Conservation (phyloP, 495 filamentous ascomycete species). For the Trichocladium antarcticum region DNA sequence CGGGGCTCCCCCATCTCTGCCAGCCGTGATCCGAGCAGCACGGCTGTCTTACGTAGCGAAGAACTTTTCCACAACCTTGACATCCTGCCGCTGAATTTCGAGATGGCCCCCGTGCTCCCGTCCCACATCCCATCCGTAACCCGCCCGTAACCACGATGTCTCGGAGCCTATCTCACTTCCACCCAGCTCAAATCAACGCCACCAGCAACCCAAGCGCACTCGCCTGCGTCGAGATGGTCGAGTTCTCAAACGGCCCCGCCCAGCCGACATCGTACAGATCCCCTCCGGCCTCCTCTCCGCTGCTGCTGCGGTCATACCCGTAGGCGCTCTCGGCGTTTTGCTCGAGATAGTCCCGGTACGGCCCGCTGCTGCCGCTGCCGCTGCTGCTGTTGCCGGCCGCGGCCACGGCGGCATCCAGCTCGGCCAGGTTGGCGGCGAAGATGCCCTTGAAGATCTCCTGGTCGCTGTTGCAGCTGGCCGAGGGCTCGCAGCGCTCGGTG, state of each 20-base stretch:
- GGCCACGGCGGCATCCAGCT: constrained; percentile 25
- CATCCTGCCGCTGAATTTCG: no score
- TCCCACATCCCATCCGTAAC: no score
- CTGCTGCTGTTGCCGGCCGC: not conserved
- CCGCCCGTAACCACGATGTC: no score
- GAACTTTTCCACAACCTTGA: no score
- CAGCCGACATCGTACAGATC: constrained; percentile 45
- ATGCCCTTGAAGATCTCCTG: constrained; percentile 64
- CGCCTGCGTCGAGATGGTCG: constrained; percentile 47
- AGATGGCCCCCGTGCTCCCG: no score
- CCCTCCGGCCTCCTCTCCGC: no score
- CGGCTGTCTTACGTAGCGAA: no score
- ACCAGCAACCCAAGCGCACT: constrained; percentile 50
- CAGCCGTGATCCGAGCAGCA: no score
- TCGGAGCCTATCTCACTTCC: no score
- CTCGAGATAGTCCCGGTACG: constrained; percentile 42
- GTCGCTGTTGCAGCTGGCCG: constrained; percentile 41
- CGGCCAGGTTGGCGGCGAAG: constrained; percentile 52
- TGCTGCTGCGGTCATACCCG: constrained; percentile 40
- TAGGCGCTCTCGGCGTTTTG: constrained; percentile 49
- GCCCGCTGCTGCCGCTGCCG: not conserved
- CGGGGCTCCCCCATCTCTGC: no score
- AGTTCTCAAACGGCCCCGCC: constrained; percentile 41
- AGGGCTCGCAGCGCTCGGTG: constrained; percentile 39
- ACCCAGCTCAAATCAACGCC: not conserved